These are phyloP conservation scores for Neofusicoccum kwambonambiense DNA, from an alignment of 2,329 filamentous ascomycete species.

Conservation along the genomic window DNA sequence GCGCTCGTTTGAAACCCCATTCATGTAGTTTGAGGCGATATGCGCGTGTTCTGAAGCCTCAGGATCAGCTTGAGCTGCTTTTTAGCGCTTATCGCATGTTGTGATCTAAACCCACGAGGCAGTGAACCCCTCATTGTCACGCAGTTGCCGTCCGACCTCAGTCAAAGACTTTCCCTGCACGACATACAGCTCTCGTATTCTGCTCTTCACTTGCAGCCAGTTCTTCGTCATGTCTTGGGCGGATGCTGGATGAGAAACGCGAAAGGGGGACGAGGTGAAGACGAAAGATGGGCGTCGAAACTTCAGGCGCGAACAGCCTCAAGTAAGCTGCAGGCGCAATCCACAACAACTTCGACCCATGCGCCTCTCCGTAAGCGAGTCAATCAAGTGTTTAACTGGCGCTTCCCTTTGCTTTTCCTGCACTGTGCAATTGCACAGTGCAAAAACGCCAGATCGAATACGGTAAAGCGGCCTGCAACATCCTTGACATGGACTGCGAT, in stretches of 20 bases:
- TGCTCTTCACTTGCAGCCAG: conserved; percentile 9
- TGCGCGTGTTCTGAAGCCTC: neutral
- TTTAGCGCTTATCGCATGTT: no score
- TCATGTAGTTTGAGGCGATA: conserved; percentile 15
- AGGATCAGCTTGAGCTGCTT: neutral
- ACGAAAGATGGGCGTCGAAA: neutral
- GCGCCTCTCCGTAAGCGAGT: neutral
- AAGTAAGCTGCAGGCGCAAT: neutral
- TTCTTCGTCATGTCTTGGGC: conserved; percentile 5
- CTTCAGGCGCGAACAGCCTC: neutral
- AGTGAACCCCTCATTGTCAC: neutral
- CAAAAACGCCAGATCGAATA: neutral
- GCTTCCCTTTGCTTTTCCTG: no score
- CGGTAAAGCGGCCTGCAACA: neutral
- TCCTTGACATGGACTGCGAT: no score
- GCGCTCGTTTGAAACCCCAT: conserved; percentile 14
- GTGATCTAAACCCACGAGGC: neutral
- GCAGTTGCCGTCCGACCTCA: neutral
- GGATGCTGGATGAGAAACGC: neutral
- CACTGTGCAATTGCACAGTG: neutral
- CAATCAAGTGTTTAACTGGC: neutral
- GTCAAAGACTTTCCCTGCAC: conserved; percentile 4
- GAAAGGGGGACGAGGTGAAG: neutral
- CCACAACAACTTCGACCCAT: neutral
- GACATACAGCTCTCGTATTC: conserved; percentile 5